Evolutionary conservation across 1,284 basidiomycete genomes (phyloP).

Genomic region (Cutaneotrichosporon mucoides): DNA sequence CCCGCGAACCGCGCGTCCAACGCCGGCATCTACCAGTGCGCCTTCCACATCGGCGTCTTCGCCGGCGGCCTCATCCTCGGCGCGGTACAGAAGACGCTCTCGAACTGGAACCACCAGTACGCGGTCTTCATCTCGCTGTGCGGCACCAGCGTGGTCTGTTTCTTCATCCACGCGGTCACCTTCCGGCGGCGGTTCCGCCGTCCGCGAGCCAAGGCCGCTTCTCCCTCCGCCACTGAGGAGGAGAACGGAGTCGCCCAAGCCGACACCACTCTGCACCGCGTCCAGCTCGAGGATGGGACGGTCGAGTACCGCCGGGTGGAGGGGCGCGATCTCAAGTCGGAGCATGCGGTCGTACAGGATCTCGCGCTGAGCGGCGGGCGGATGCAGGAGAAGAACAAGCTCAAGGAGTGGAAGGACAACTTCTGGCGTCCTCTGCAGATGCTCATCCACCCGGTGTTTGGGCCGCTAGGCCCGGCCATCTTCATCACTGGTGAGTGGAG

Average conservation of each 20-base stretch:
- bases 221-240: not conserved
- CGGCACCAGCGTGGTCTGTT: conserved; percentile 7
- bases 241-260: not conserved
- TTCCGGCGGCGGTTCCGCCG: conserved; percentile 17
- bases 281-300: conserved; percentile 15
- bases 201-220: not conserved
- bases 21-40: conserved; percentile 20
- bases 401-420: conserved; percentile 8
- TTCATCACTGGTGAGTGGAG: conserved; percentile 7
- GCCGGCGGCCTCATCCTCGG: conserved; percentile 17
- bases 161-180: conserved; percentile 10
- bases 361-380: conserved; percentile 8
- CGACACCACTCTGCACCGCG: conserved; percentile 3
- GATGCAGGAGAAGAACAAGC: not conserved
- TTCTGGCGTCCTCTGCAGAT: conserved; percentile 16
- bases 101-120: conserved; percentile 20
- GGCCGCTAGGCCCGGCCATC: conserved; percentile 14
- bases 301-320: conserved; percentile 13
- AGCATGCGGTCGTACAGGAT: conserved; percentile 18
- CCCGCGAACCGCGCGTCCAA: conserved; percentile 18
- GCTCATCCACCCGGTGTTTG: conserved; percentile 17
- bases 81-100: conserved; percentile 12
- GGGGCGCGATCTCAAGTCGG: conserved; percentile 6
- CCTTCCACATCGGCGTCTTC: conserved; percentile 16
- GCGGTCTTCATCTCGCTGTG: conserved; percentile 14